A percentile compares a stretch with the other conserved stretches of the same genome.
These are phyloP conservation scores for Iris pallida DNA, from an alignment of 116 monocot genomes.

Conservation along the genomic window DNA sequence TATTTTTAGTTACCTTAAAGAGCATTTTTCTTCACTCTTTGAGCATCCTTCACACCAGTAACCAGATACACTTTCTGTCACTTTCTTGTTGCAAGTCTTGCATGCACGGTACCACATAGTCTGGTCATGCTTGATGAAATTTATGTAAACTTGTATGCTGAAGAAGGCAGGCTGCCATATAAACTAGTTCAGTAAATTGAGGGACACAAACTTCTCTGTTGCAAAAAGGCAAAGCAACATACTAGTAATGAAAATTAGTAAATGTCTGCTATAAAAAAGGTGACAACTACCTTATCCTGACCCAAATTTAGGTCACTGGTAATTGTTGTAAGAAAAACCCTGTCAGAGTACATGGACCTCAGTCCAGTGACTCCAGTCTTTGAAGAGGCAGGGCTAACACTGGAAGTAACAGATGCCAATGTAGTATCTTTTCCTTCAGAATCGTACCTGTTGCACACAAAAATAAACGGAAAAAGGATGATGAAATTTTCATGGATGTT, in stretches of 20 bases:
- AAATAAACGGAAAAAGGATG: neutral
- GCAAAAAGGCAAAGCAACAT: neutral
- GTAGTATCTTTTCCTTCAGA: conserved; percentile 61
- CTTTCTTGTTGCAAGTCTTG: conserved; percentile 92
- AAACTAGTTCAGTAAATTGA: neutral
- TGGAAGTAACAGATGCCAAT: conserved; percentile 56
- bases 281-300: conserved; percentile 66
- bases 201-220: neutral
- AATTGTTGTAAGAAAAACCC: conserved; percentile 69
- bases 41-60: conserved; percentile 92
- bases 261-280: neutral
- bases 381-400: conserved; percentile 24
- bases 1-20: conserved; percentile 46
- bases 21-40: conserved; percentile 73
- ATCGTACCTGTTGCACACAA: conserved; percentile 52
- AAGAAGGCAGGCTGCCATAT: conserved; percentile 65
- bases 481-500: neutral
- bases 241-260: neutral
- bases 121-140: conserved; percentile 80
- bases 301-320: conserved; percentile 62
- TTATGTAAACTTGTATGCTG: conserved; percentile 57
- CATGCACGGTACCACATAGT: conserved; percentile 92
- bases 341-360: conserved; percentile 76
- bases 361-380: conserved; percentile 33
- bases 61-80: conserved; percentile 75